phyloP scores from a whole-genome alignment of 2,329 filamentous ascomycete species.

The Nemania sp. region DNA sequence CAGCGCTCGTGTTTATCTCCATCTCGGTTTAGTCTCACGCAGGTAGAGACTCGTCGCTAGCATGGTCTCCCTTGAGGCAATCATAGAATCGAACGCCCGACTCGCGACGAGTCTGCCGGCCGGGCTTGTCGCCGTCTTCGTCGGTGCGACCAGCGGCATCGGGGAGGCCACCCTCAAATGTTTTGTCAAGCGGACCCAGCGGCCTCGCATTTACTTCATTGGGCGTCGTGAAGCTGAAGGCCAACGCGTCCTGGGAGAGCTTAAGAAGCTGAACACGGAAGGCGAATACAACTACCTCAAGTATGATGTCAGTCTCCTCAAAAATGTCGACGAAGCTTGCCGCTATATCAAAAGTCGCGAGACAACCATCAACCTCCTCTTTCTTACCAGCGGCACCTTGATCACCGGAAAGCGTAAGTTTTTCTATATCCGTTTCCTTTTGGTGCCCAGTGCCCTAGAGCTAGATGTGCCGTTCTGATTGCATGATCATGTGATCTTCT shows the following conservation, averaged over 20 bases:
- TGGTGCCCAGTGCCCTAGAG: no score
- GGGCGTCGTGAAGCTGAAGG: constrained; percentile 58
- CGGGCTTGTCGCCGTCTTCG: constrained; percentile 61
- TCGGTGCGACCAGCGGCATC: constrained; percentile 68
- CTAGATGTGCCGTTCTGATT: no score
- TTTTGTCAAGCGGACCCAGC: constrained; percentile 50
- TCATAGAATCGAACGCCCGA: constrained; percentile 55
- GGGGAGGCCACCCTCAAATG: constrained; percentile 61
- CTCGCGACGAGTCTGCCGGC: constrained; percentile 46
- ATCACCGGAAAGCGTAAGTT: constrained; percentile 10
- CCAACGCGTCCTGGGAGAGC: constrained; percentile 55
- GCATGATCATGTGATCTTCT: no score
- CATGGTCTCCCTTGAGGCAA: constrained; percentile 38
- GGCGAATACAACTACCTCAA: constrained; percentile 62
- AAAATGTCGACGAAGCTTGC: constrained; percentile 63
- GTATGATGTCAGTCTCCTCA: constrained; percentile 62
- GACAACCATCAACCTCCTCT: constrained; percentile 59
- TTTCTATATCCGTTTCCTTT: not conserved
- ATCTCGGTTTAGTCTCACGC: not conserved
- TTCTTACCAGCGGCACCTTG: constrained; percentile 57
- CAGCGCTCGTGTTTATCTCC: no score
- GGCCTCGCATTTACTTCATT: constrained; percentile 64
- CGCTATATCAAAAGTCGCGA: constrained; percentile 59
- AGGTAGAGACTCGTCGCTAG: not conserved
- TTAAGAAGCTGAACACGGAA: constrained; percentile 56